Evolutionary conservation across 2,329 filamentous ascomycete species (phyloP).

Genomic region (Penicillium hesseltinei): DNA sequence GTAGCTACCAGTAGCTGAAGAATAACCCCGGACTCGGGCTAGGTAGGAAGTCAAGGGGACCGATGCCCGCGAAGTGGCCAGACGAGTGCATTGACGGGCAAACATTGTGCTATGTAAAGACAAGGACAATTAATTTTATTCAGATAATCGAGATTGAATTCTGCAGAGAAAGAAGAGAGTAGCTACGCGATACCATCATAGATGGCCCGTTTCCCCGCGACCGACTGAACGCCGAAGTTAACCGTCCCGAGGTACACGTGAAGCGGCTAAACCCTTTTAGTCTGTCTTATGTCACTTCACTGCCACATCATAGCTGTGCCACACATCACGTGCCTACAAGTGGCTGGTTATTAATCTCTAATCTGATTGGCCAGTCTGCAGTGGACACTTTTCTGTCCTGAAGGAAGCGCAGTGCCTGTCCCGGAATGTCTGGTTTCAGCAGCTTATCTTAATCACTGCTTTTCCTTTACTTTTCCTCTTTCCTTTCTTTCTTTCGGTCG

Average conservation of each 20-base stretch:
- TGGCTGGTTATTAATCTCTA: constrained; percentile 21
- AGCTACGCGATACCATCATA: constrained; percentile 3
- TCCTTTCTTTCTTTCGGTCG: constrained; percentile 6
- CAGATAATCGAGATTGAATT: neutral
- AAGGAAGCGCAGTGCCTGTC: constrained; percentile 15
- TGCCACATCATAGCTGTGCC: neutral
- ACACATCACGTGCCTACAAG: constrained; percentile 4
- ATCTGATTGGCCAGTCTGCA: constrained; percentile 19
- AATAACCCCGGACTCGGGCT: constrained; percentile 39
- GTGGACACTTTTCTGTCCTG: constrained; percentile 38
- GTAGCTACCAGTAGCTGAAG: constrained; percentile 55
- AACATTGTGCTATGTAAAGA: constrained; percentile 33
- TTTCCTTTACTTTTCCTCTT: constrained; percentile 11
- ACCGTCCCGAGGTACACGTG: constrained; percentile 23
- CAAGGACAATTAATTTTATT: neutral
- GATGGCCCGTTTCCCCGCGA: constrained; percentile 18
- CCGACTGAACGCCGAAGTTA: constrained; percentile 28
- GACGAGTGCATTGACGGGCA: constrained; percentile 54
- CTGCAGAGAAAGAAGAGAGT: neutral
- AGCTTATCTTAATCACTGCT: constrained; percentile 10
- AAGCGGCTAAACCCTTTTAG: neutral
- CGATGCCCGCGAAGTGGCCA: constrained; percentile 56
- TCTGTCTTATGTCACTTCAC: neutral
- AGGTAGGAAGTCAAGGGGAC: constrained; percentile 38
- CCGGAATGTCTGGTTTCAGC: constrained; percentile 16